Base-by-base conservation (phyloP, 1,139 yeast species). In the Debaryomycetaceae sp. region DNA sequence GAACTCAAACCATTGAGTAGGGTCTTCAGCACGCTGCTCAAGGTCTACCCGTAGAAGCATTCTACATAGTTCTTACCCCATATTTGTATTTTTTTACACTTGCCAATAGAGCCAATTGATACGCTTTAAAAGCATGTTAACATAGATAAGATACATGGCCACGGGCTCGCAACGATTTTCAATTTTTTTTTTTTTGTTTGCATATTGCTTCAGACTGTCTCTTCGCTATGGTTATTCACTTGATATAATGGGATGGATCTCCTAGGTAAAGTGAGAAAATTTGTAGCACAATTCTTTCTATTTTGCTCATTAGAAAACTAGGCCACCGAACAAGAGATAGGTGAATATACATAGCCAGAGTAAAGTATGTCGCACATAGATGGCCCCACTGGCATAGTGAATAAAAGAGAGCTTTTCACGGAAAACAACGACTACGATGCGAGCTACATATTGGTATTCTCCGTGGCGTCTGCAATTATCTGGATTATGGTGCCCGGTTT, bases 401-500 rank as follows among this genome's bases (percentile, higher is more conserved):
- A 57, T 24, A 60, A 61, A 55, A 63, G 75, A 55, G 55, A 61
- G 43, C 52, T 69, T 36, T 74, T 71, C 52, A 57, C 65, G 3
- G 74, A 74, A 54, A 70, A 74, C 51, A 57, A 55, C 7, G 63
- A 65, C 24, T 80, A 77, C 54, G 70, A 78, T 52, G 65, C 70
- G 36, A 67, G 77, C 38, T 61, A 64, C 14, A 65, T 79, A 33
- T 63, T 78, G 39, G 57, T 78, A 40, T 69, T 79, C 54, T 65
- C 80, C 13, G 60, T 76, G 6, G 82, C 81, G n/a, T 71, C 95
- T 1, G 82, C 95, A 40, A 70, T 89, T 61, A 95, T 93, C 41
- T 80, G 95, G 72, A 76, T 91, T 57, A 93, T 93, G 98, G 80
- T 93, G 27, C 97, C 97, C 33, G 98, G 98, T 24, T 81, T 93